These are phyloP conservation scores for Orbilia javanica DNA, from an alignment of 2,329 filamentous ascomycete genomes.

Conservation along the genomic window DNA sequence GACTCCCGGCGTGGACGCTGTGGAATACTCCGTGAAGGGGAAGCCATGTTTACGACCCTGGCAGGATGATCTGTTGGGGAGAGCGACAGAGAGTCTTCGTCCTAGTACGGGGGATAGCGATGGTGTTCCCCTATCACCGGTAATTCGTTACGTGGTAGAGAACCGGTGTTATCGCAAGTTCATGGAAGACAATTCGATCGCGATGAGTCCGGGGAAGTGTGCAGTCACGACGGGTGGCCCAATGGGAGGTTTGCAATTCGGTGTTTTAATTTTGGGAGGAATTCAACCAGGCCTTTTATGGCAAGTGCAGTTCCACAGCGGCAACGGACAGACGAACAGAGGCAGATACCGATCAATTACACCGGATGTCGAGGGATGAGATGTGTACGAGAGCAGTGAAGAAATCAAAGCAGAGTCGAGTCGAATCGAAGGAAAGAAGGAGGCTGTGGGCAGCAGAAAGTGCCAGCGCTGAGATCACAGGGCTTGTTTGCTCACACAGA, in stretches of 20 bases:
- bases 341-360: neutral
- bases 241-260: slow-evolving; percentile 11
- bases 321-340: neutral
- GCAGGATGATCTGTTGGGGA: neutral
- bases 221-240: neutral
- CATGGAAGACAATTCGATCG: slow-evolving; percentile 50
- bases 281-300: slow-evolving; percentile 15
- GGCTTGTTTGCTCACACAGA: slow-evolving; percentile 21
- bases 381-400: neutral
- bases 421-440: slow-evolving; percentile 11
- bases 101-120: neutral
- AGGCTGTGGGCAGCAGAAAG: slow-evolving; percentile 1
- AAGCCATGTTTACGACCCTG: slow-evolving; percentile 37
- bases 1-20: slow-evolving; percentile 44
- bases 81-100: neutral
- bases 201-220: slow-evolving; percentile 17
- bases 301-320: slow-evolving; percentile 30
- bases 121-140: neutral
- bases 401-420: neutral
- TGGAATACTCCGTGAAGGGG: slow-evolving; percentile 52
- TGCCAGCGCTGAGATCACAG: slow-evolving; percentile 38
- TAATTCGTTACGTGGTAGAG: neutral
- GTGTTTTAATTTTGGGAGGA: slow-evolving; percentile 25
- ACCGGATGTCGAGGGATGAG: neutral
- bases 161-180: slow-evolving; percentile 33